Conservation (phyloP, 2,329 filamentous ascomycete species). For the Cadophora gregata region DNA sequence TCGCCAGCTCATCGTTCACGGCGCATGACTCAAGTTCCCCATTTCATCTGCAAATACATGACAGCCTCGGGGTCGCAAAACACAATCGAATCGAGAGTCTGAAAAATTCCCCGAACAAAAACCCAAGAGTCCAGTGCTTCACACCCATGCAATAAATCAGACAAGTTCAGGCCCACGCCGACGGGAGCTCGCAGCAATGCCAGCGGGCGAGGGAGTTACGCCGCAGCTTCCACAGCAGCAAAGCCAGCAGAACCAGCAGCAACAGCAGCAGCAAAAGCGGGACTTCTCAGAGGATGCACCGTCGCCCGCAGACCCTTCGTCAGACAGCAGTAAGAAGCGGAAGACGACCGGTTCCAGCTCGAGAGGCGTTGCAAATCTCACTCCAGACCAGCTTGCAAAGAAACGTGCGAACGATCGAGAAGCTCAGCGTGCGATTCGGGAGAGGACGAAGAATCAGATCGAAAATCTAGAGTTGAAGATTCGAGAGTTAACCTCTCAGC, state of each 20-base stretch:
- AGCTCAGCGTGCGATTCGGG: conserved; percentile 85
- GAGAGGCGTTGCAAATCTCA: conserved; percentile 81
- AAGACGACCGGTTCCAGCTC: conserved; percentile 64
- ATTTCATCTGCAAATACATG: conserved; percentile 26
- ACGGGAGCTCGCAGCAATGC: conserved; percentile 36
- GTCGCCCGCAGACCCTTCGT: conserved; percentile 24
- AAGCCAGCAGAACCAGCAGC: background rate
- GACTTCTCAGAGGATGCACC: conserved; percentile 35
- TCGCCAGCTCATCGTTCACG: background rate
- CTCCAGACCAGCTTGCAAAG: conserved; percentile 84
- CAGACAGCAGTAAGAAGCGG: conserved; percentile 44
- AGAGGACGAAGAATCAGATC: conserved; percentile 87
- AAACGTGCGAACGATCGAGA: conserved; percentile 93
- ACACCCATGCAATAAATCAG: conserved; percentile 27
- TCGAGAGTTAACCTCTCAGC: conserved; percentile 74
- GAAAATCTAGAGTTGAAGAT: conserved; percentile 79
- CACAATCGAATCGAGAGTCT: background rate
- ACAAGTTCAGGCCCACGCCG: conserved; percentile 18
- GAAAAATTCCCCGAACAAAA: background rate
- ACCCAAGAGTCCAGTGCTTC: background rate
- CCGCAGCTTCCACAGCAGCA: conserved; percentile 18
- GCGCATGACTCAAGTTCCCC: conserved; percentile 28
- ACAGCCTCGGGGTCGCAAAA: conserved; percentile 16
- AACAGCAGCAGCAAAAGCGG: conserved; percentile 29
- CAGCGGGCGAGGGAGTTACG: conserved; percentile 29